Evolutionary conservation across 257 asterid species (phyloP), one percentile per base, ranked within the genome.

Genomic region (Salvia splendens): DNA sequence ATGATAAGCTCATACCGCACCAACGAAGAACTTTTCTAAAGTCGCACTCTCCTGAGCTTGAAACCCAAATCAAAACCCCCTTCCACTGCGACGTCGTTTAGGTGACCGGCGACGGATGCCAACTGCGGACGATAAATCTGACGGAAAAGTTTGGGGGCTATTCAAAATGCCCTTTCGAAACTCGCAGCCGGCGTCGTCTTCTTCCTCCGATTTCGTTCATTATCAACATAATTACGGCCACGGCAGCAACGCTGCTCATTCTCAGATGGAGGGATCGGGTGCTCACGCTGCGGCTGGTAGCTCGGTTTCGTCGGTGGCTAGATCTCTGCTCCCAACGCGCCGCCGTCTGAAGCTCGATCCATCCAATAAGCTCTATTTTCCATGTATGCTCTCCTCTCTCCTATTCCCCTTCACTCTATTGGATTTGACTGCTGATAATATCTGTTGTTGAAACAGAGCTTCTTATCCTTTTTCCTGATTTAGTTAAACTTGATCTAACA

Each of bases 321-420:
- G 97, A 87, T 93, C 97, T 83, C 59, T 93, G 55, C 86, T 93
- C 56, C 97, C 88, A 64, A 71, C 84, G 57, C 89, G 96, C 40
- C 97, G 94, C 20, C 98, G 96, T 70, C 74, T 93, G 92, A 92
- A 89, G 79, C 98, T 92, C 61, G 97, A 93, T 83, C 98, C 97
- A 16, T 77, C 98, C 3, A 81, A 76, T 68, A 87, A 86, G 85
- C 96, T 93, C 55, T 90, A 81, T 71, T 93, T 93, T 68, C 97
- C 97, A 35, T 84, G 98, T 93, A 80, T 50, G 83, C 32, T 5
- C 67, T 9, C 64, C 12, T 77, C 64, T 66, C 55, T 33, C 67
- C 46, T 35, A 6, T 51, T 42, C 48, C 24, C 32, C 45, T 33
- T 67, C 7, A 45, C 42, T 45, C 33, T 63, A 1, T 10, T 36